Conservation (phyloP, 2,329 filamentous ascomycete species). For the Aspergillus puulaauensis region DNA sequence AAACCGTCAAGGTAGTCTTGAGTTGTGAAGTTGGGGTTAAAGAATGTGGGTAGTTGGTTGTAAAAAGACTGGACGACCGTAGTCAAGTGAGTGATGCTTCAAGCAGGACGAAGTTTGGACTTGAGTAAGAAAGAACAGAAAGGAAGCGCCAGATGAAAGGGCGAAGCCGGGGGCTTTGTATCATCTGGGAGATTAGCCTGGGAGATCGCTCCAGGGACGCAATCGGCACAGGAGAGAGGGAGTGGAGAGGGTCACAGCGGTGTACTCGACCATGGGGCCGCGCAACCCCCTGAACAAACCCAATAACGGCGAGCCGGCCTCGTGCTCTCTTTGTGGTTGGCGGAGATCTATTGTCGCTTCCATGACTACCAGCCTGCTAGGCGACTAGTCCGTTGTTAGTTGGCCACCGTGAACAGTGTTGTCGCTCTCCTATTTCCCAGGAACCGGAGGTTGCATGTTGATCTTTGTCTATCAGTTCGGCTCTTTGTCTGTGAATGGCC, state of each 20-base stretch:
- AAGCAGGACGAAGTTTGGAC: conserved; percentile 32
- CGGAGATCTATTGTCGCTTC: neutral
- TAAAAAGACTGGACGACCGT: conserved; percentile 46
- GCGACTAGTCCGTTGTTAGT: conserved; percentile 14
- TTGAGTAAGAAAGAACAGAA: conserved; percentile 28
- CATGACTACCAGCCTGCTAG: conserved; percentile 10
- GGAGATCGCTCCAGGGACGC: conserved; percentile 28
- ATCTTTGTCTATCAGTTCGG: conserved; percentile 15
- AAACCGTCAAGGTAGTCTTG: conserved; percentile 33
- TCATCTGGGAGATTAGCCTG: conserved; percentile 38
- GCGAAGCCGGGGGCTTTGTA: conserved; percentile 36
- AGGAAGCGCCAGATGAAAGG: conserved; percentile 25
- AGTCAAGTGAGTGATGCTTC: conserved; percentile 39
- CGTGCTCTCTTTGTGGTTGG: conserved; percentile 17
- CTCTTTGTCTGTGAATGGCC: neutral
- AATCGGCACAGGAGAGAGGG: conserved; percentile 19
- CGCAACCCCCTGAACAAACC: conserved; percentile 5
- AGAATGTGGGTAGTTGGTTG: conserved; percentile 35
- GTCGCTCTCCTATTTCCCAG: conserved; percentile 6
- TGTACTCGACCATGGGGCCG: conserved; percentile 4
- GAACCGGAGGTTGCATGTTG: conserved; percentile 4
- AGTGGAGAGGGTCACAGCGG: conserved; percentile 15
- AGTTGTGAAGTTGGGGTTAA: conserved; percentile 16
- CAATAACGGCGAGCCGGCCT: conserved; percentile 1
- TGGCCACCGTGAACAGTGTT: neutral